Base-by-base conservation (phyloP, 2,329 filamentous ascomycete genomes). In the Sporothrix luriei region DNA sequence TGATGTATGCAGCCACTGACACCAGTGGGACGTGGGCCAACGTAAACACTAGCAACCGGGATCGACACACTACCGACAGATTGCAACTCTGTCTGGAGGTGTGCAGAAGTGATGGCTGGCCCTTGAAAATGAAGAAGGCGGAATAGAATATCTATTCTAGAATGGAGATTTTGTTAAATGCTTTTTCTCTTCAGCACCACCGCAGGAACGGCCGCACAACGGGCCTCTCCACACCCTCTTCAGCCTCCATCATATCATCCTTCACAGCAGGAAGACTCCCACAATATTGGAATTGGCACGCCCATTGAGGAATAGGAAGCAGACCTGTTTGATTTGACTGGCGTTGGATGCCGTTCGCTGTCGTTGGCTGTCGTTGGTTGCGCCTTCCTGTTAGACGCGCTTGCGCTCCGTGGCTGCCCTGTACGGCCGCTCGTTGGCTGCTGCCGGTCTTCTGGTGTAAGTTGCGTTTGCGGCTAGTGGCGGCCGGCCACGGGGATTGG, bases 361-460 rank as follows among this genome's bases (percentile, higher is more conserved):
- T 33, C 29, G 4, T 2, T 46, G 24, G 21, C 33, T 6, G 26
- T 29, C 14, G 52, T 55, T 55, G 52, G 26, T 43, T n/a, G 55
- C 55, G 40, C 55, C 55, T 43, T 59, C 55, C 55, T 38, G n/a
- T 29, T 61, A 61, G n/a, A 61, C 55, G 55, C 55, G 33, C 33
- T 33, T 33, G 33, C 33, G 33, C 33, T 33, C 6, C 9, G 57
- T 46, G 57, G 57, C 57, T 26, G 57, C n/a, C 21, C 21, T n/a
- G 46, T n/a, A 33, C n/a, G 55, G n/a, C 33, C 55, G 33, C 14
- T 43, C 26, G 52, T 55, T 33, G 29, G 57, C 21, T 46, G 57
- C 9, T 43, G 2, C 4, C 3, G 40, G 40, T 14, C 2, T 24
- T 11, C 9, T 62, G 57, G 57, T 66, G 38, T 66, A 66, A 66